Conservation (phyloP, 2,329 filamentous ascomycete genomes). For the Aureobasidium namibiae region DNA sequence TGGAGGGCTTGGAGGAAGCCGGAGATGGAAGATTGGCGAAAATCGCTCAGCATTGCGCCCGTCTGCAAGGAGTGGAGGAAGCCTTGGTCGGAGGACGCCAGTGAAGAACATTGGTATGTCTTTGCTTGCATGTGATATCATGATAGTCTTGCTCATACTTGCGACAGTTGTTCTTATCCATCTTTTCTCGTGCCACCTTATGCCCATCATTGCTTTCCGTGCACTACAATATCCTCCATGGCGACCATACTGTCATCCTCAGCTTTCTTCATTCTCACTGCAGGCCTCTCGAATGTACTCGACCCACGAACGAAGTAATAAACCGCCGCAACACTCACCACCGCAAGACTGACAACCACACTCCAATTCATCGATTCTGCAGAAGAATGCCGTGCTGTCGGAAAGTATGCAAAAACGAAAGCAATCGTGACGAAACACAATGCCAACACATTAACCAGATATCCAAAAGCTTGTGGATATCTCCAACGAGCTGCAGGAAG, state of each 20-base stretch:
- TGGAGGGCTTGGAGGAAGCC: constrained; percentile 5
- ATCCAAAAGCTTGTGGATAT: constrained; percentile 17
- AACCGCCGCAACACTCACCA: constrained; percentile 15
- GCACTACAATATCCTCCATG: not conserved
- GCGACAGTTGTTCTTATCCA: too few species aligned
- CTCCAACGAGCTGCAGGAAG: constrained; percentile 18
- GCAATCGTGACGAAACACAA: constrained; percentile 15
- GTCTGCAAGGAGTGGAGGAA: not conserved
- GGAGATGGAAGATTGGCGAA: constrained; percentile 10
- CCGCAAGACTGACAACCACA: constrained; percentile 20
- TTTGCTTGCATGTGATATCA: not conserved
- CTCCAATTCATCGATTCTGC: constrained; percentile 24
- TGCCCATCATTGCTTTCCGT: not conserved
- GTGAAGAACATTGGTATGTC: not conserved
- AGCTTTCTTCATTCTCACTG: not conserved
- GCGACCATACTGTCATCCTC: not conserved
- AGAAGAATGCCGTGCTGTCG: constrained; percentile 16
- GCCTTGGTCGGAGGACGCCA: not conserved
- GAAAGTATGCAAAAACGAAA: constrained; percentile 18
- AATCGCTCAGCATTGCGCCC: not conserved
- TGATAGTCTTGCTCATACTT: too few species aligned
- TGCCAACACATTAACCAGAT: constrained; percentile 15
- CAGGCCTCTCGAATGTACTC: not conserved
- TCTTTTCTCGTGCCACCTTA: too few species aligned
- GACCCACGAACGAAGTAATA: constrained; percentile 11